phyloP scores from a whole-genome alignment of 352 stramenopile genomes.

The Aphanomyces astaci region DNA sequence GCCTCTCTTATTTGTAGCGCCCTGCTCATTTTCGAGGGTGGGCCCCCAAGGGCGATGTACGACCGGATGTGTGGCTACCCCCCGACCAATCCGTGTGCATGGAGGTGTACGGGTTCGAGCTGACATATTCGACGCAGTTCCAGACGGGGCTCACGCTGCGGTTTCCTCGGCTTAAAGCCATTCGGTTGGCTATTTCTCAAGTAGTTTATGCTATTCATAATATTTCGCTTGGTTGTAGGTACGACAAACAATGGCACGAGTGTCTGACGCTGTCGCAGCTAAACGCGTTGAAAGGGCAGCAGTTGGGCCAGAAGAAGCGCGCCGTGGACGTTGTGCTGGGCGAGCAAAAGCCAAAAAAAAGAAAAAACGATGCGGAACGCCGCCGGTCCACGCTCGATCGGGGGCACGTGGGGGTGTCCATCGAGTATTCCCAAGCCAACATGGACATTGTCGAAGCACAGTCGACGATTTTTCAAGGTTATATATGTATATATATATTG shows the following conservation, averaged over 20 bases:
- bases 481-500: too few relatives aligned
- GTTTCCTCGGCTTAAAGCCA: constrained; percentile 72
- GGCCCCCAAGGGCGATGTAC: constrained; percentile 64
- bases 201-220: too few relatives aligned
- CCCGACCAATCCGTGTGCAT: constrained; percentile 73
- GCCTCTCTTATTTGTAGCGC: constrained; percentile 15
- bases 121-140: constrained; percentile 74
- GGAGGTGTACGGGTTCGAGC: constrained; percentile 79
- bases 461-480: constrained; percentile 54
- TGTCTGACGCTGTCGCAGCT: constrained; percentile 71
- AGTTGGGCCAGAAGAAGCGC: constrained; percentile 54
- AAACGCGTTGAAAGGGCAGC: constrained; percentile 42
- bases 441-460: constrained; percentile 48
- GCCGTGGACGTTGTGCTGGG: constrained; percentile 62
- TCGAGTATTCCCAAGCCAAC: constrained; percentile 52
- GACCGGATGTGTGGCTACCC: constrained; percentile 77
- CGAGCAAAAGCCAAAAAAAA: constrained; percentile 27
- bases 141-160: constrained; percentile 72
- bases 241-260: constrained; percentile 75
- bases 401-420: constrained; percentile 34
- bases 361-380: neutral
- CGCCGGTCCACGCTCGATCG: constrained; percentile 14
- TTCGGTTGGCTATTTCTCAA: too few relatives aligned
- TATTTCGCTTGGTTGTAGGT: too few relatives aligned
- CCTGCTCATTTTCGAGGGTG: constrained; percentile 67